A percentile compares a stretch with the other conserved stretches of the same genome.
Evolutionary conservation across 805 yeast genomes (phyloP).

Genomic region (Isabelozyma heimii): DNA sequence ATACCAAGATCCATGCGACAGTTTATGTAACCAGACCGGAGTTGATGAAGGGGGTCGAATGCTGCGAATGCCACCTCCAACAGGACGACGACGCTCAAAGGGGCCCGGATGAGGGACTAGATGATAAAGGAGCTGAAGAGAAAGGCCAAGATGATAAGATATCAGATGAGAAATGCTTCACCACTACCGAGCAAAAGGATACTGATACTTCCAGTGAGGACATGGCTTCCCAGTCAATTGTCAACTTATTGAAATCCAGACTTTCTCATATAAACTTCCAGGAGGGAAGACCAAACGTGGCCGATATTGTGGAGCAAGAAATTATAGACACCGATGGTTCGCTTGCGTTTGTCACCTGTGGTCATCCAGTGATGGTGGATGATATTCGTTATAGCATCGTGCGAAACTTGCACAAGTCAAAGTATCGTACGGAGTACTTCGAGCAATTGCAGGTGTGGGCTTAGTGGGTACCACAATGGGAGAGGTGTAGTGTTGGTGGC

Average conservation of each 20-base stretch:
- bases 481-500: no score
- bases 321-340: constrained; percentile 31
- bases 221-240: neutral
- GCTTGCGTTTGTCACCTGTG: constrained; percentile 9
- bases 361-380: constrained; percentile 31
- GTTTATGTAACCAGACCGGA: constrained; percentile 15
- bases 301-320: constrained; percentile 31
- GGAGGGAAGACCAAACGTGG: constrained; percentile 41
- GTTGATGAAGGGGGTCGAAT: constrained; percentile 11
- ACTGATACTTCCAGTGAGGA: neutral
- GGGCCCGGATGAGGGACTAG: neutral
- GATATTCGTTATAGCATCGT: constrained; percentile 21
- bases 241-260: neutral
- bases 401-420: constrained; percentile 15
- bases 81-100: neutral
- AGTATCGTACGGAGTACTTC: constrained; percentile 30
- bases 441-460: constrained; percentile 29
- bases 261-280: constrained; percentile 5
- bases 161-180: neutral
- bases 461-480: no score
- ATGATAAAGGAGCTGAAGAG: neutral
- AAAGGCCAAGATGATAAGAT: neutral
- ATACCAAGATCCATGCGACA: constrained; percentile 11
- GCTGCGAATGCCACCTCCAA: neutral
- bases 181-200: neutral